These are phyloP conservation scores for Coemansia sp. DNA, from an alignment of 192 early-diverging fungal species.

Conservation along the genomic window DNA sequence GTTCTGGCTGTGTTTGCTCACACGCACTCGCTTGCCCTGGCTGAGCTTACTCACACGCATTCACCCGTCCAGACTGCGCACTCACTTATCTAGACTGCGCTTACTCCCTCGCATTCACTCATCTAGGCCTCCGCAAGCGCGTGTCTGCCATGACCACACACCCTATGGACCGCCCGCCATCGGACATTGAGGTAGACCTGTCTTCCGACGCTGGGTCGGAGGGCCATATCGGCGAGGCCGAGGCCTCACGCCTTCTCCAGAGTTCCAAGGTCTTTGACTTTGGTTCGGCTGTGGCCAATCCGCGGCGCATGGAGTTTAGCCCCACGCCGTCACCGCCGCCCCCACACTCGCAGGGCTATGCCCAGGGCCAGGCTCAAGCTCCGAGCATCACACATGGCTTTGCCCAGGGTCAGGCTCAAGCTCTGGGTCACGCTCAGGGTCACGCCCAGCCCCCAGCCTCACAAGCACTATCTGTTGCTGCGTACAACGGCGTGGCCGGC, in stretches of 20 bases:
- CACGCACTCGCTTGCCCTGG: too few relatives aligned
- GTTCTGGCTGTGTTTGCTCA: too few relatives aligned
- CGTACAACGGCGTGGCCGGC: background rate
- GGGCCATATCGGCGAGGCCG: slow-evolving; percentile 30
- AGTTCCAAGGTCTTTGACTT: slow-evolving; percentile 34
- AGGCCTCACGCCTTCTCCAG: slow-evolving; percentile 38
- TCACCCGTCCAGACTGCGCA: too few relatives aligned
- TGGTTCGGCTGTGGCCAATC: slow-evolving; percentile 17
- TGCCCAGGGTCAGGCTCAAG: background rate
- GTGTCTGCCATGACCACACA: slow-evolving; percentile 47
- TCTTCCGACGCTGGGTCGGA: slow-evolving; percentile 47
- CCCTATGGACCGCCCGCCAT: slow-evolving; percentile 49
- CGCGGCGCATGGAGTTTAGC: slow-evolving; percentile 54
- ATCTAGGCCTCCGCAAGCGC: too few relatives aligned
- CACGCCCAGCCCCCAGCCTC: background rate
- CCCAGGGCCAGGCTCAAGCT: background rate
- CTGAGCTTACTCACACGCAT: too few relatives aligned
- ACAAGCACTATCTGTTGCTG: background rate
- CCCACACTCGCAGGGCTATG: background rate
- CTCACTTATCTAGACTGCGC: too few relatives aligned
- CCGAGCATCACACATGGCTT: background rate
- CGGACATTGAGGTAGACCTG: slow-evolving; percentile 54
- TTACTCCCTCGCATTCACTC: too few relatives aligned
- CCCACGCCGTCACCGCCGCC: slow-evolving; percentile 50
- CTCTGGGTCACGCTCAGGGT: background rate